Base-by-base conservation (phyloP, 208 protist species). In the Acanthamoeba lenticulata region DNA sequence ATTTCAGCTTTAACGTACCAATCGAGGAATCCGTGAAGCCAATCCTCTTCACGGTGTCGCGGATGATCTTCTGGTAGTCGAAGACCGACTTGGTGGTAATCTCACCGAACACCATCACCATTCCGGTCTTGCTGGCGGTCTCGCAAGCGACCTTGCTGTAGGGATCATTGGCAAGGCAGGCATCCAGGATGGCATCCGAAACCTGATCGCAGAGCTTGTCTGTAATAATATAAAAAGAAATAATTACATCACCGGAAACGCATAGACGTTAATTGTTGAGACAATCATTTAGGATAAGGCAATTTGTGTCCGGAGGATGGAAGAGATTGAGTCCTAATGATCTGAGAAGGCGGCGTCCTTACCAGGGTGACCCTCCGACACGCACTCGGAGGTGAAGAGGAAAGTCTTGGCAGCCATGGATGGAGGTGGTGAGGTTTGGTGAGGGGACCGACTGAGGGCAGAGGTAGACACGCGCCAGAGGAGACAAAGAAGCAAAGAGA, bases 171-270 rank as follows among this genome's bases (percentile, higher is more conserved):
- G 96, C 95, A 60, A 99, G 97, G 98, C 99, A 99, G 47, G 99
- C 99, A 96, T 99, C 99, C 55, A 99, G 97, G 62, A 99, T 97
- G 60, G 99, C 98, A 97, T 99, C 99, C 24, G 99, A 99, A 27
- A 99, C 97, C 97, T 99, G 99, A 97, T 99, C 99, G 96, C 99
- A 99, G n/a, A 99, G 97, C 97, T 99, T 99, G 96, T 99, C 99
- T 94, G 94, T 15, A 57, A 29, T 90, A 40, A 72, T 11, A 89
- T 29, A n/a, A n/a, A n/a, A n/a, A n/a, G n/a, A n/a, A n/a, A n/a
- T n/a, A n/a, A n/a, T n/a, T n/a, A n/a, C n/a, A n/a, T n/a, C n/a
- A n/a, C n/a, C n/a, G n/a, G n/a, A n/a, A n/a, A n/a, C n/a, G n/a
- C n/a, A n/a, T n/a, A n/a, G n/a, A n/a, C n/a, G n/a, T n/a, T n/a